Conservation (phyloP, 371 early-diverging fungal genomes). For the Mucor ambiguus region DNA sequence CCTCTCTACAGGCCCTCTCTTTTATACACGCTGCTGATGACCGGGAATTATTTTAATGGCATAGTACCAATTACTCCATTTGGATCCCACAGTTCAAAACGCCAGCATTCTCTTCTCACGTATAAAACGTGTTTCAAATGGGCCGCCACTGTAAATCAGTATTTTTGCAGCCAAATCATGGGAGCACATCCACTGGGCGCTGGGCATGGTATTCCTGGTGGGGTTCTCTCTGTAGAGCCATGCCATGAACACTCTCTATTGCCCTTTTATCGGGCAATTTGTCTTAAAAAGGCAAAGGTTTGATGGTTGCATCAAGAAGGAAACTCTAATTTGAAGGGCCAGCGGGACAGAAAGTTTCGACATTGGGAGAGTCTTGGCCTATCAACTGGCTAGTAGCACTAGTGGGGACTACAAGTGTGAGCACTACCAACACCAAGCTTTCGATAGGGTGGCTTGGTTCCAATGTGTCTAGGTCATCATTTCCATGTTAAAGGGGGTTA, state of each 20-base stretch:
- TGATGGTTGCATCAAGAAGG: not conserved
- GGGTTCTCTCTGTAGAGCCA: not conserved
- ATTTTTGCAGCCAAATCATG: not conserved
- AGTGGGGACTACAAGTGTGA: no score
- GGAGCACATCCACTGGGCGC: not conserved
- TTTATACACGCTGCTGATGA: not conserved
- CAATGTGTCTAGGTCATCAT: constrained; percentile 5
- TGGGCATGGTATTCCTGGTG: not conserved
- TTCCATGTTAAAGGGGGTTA: not conserved
- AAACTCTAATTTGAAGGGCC: constrained; percentile 2
- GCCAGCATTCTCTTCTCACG: not conserved
- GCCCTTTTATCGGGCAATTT: not conserved
- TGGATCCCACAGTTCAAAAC: not conserved
- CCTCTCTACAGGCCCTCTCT: not conserved
- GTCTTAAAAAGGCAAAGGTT: constrained; percentile 4
- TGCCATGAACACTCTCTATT: no score
- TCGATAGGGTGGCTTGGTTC: constrained; percentile 1
- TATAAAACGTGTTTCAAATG: not conserved
- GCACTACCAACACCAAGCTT: not conserved
- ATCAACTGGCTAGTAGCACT: not conserved
- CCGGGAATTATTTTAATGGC: constrained; percentile 13
- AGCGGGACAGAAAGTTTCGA: not conserved
- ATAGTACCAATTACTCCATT: constrained; percentile 19
- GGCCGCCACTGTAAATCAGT: not conserved
- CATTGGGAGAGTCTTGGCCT: not conserved